Conservation (phyloP, 371 early-diverging fungal species). For the Parasitella parasitica region DNA sequence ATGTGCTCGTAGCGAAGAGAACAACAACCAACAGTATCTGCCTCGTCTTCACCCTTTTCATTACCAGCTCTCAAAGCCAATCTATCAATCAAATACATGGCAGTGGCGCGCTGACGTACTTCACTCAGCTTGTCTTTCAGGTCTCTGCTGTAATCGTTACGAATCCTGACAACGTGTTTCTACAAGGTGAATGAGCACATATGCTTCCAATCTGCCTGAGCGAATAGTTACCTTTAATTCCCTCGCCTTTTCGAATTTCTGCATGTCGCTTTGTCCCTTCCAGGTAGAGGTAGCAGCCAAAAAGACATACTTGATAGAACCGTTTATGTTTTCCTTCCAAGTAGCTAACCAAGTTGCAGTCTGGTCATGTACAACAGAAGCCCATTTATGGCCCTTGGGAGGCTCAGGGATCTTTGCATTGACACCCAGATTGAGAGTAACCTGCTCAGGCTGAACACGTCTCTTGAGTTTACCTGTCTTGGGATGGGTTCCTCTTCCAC, state of each 20-base stretch:
- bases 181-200: constrained; percentile 9
- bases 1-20: constrained; percentile 94
- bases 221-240: constrained; percentile 69
- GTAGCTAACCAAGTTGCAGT: constrained; percentile 96
- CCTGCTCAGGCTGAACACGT: constrained; percentile 89
- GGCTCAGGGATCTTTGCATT: constrained; percentile 80
- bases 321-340: constrained; percentile 97
- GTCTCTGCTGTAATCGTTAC: constrained; percentile 74
- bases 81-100: constrained; percentile 93
- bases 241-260: constrained; percentile 96
- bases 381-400: constrained; percentile 92
- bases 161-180: constrained; percentile 75
- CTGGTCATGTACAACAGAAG: constrained; percentile 82
- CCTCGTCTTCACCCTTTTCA: constrained; percentile 97
- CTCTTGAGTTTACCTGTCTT: constrained; percentile 90
- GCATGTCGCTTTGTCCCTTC: constrained; percentile 94
- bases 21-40: constrained; percentile 98
- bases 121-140: constrained; percentile 76
- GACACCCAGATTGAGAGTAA: constrained; percentile 89
- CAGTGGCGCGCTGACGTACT: constrained; percentile 91
- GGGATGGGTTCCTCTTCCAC: constrained; percentile 96
- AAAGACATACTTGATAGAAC: constrained; percentile 90
- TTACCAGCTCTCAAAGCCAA: constrained; percentile 97
- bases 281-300: constrained; percentile 89
- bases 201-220: neutral